Evolutionary conservation across 192 early-diverging fungal genomes (phyloP).

Genomic region (Oehlia diaphana): DNA sequence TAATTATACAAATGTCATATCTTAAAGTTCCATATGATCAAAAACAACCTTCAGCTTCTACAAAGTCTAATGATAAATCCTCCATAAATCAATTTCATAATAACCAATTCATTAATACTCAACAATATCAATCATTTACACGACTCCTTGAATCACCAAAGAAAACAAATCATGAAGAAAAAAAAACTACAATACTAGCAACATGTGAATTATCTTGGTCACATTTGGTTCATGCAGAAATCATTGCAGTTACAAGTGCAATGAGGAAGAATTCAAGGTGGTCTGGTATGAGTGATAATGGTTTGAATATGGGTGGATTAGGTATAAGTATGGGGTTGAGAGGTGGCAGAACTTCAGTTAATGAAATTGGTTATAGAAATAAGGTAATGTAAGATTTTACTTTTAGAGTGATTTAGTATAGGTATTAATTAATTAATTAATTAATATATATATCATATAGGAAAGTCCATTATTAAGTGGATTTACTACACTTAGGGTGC

Average conservation of each 20-base stretch:
- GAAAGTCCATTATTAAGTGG: conserved; percentile 69
- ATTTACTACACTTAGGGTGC: conserved; percentile 63
- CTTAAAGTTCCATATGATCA: background rate
- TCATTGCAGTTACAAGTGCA: conserved; percentile 69
- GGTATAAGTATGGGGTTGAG: conserved; percentile 63
- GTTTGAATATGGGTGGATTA: conserved; percentile 56
- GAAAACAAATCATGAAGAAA: background rate
- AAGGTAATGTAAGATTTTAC: conserved; percentile 32
- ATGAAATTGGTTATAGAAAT: conserved; percentile 48
- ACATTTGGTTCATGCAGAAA: conserved; percentile 73
- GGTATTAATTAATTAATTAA: background rate
- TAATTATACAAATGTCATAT: background rate
- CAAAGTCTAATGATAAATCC: background rate
- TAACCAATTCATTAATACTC: background rate
- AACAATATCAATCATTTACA: background rate
- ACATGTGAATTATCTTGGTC: conserved; percentile 66
- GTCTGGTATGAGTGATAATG: conserved; percentile 60
- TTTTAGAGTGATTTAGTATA: background rate
- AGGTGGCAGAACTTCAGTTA: conserved; percentile 43
- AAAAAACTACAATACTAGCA: background rate
- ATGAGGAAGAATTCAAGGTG: conserved; percentile 85
- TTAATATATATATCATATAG: conserved; percentile 28
- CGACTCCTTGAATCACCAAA: background rate
- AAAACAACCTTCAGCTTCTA: background rate
- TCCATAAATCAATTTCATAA: background rate